Evolutionary conservation across 345 rosid genomes (phyloP), one percentile per base, ranked within the genome.

Genomic region (Arabidopsis suecica): DNA sequence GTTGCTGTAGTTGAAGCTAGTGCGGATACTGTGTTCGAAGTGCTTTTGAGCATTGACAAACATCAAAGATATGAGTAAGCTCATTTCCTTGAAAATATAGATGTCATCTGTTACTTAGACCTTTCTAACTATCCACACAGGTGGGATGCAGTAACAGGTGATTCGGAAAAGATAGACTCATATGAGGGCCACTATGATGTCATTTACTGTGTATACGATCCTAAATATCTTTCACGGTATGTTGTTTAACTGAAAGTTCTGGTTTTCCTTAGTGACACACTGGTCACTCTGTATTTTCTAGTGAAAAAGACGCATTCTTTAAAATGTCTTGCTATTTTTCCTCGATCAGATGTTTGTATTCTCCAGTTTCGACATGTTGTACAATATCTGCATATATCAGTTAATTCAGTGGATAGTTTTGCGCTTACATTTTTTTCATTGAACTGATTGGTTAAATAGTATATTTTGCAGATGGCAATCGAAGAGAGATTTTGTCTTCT

Each of bases 121-220:
- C 57, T 78, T 63, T 69, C 80, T 73, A 68, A 81, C 55, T 65
- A 73, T 72, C 72, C 60, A 73, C 78, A 68, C 96, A 95, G 99
- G 88, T 95, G 99, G 99, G 99, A 95, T 84, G 80, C 84, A 69
- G 83, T 95, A 84, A 89, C 97, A 59, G 88, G 93, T 78, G 97
- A 92, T 84, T 78, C 89, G 80, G 97, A 95, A 82, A 77, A 89
- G 75, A 20, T 95, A 77, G 92, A 87, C 84, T 88, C 96, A 60
- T 90, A 83, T 56, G 92, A 92, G 83, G 99, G 99, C 73, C 91
- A 90, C 81, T 95, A 86, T 62, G 97, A 95, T 81, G 86, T 95
- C 76, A 77, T 95, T 47, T 88, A 92, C 79, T 93, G 99, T 71
- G 85, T 85, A 65, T 90, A 77, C 73, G 97, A 95, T 69, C 97